Conservation (phyloP, 805 yeast species). For the Allodekkera sacchari region DNA sequence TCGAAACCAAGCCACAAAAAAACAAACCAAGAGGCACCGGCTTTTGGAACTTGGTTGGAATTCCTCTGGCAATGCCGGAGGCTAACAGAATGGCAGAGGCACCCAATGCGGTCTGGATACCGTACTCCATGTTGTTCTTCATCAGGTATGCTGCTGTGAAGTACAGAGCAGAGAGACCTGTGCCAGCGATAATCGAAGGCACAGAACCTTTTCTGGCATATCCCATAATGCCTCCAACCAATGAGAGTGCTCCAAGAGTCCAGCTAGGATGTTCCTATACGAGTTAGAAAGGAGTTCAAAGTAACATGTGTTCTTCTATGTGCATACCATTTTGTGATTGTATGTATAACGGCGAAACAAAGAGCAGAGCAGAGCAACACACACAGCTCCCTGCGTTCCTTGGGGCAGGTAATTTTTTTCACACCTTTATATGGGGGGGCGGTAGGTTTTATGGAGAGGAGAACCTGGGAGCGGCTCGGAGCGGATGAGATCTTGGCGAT, state of each 20-base stretch:
- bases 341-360: too few species aligned
- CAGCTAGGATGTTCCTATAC: constrained; percentile 7
- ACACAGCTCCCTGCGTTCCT: too few species aligned
- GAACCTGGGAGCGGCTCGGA: too few species aligned
- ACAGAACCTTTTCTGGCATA: constrained; percentile 53
- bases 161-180: constrained; percentile 47
- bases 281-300: constrained; percentile 1
- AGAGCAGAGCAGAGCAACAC: too few species aligned
- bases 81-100: constrained; percentile 57
- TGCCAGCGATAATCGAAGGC: constrained; percentile 77
- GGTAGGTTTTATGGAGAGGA: too few species aligned
- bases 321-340: too few species aligned
- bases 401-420: too few species aligned
- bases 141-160: constrained; percentile 72
- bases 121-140: constrained; percentile 65
- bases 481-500: too few species aligned
- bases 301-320: too few species aligned
- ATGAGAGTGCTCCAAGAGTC: constrained; percentile 14
- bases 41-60: constrained; percentile 50
- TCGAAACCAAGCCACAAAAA: constrained; percentile 52
- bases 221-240: constrained; percentile 26
- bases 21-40: constrained; percentile 69
- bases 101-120: constrained; percentile 72
- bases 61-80: constrained; percentile 61
- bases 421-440: too few species aligned